Base-by-base conservation (phyloP, 164 flowering plant genomes). In the Tetrastigma voinierianum region DNA sequence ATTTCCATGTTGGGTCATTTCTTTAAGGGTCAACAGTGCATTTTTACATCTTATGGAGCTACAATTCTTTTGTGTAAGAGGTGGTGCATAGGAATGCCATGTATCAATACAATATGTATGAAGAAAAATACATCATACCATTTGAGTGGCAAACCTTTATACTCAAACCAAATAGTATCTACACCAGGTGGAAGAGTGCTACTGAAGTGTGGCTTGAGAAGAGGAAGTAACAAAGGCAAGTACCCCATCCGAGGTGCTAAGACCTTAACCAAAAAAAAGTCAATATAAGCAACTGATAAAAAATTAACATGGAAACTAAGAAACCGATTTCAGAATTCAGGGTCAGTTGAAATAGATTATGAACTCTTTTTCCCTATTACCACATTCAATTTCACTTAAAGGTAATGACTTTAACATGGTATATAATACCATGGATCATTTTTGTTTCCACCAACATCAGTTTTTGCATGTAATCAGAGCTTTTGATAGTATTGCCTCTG, bases 131-230 rank as follows among this genome's bases (percentile, higher is more conserved):
- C 46, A 51, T 10, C 68, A 67, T 81, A 96, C 99, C 99, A 93
- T 77, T 93, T 93, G 56, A 96, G 80, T 32, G 99, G n/a, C 78
- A 96, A 68, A 9, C 98, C 98, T 65, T 87, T 90, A 81, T 87
- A 96, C 48, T 96, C 99, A 77, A 96, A 96, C 98, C 99, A 96
- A 46, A 93, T 76, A 48, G 93, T 86, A 71, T 93, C 98, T 1
- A 52, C 77, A 4, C 97, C 97, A 61, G 98, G 98, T 61, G 99
- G 99, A 78, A 96, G 98, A 15, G 96, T 59, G 70, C 74, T 65
- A 66, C 86, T 78, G n/a, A 96, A 96, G 74, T 84, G 78, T 62
- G 98, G 93, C 76, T 82, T 88, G 59, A 96, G 66, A 9, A 78
- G 87, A 65, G 94, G 80, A 45, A 74, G 69, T 66, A 96, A 77